Base-by-base conservation (phyloP, 1,284 basidiomycete genomes). In the Agaricales sp. region DNA sequence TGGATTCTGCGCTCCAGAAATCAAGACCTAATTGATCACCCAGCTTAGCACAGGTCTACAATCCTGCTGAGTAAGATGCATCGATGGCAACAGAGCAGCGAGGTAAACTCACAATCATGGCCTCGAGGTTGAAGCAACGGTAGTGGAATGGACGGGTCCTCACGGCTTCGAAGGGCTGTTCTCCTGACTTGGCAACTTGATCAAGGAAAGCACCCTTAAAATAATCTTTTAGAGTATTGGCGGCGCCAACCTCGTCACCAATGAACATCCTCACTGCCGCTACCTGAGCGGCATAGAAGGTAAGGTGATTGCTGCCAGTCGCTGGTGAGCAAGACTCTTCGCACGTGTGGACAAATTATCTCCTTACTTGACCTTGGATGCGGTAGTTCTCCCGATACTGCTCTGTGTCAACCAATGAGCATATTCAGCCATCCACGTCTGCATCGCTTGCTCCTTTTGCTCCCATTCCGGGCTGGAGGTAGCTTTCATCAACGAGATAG, bases 121-220 rank as follows among this genome's bases (percentile, higher is more conserved):
- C 78, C 50, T 78, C 77, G 12, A 81, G 58, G 57, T 80, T 80
- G 64, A 79, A 80, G 47, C 68, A 69, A 12, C 76, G 69, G 54
- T 80, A 81, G 57, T 80, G 78, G 54, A 64, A 75, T 1, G 78
- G 77, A 14, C 75, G 67, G 1, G 77, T 78, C n/a, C 79, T 70
- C n/a, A 71, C 65, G 2, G 75, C 72, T 59, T 81, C 80, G 46
- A 77, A 73, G 1, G 78, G 78, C 60, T 80, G 74, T 56, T 81
- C 79, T 4, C 80, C 80, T 22, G 67, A 70, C 1, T 62, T 66
- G 3, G 71, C 71, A 30, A 82, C 69, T 58, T 82, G 80, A 48
- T 77, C 68, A 48, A 59, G 55, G 58, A 74, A 82, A 25, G 63
- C 60, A 16, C 63, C 59, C 6, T 53, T 55, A 60, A 79, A 79